Conservation (phyloP, 176 grass and related monocot species). For the Juncus effusus region DNA sequence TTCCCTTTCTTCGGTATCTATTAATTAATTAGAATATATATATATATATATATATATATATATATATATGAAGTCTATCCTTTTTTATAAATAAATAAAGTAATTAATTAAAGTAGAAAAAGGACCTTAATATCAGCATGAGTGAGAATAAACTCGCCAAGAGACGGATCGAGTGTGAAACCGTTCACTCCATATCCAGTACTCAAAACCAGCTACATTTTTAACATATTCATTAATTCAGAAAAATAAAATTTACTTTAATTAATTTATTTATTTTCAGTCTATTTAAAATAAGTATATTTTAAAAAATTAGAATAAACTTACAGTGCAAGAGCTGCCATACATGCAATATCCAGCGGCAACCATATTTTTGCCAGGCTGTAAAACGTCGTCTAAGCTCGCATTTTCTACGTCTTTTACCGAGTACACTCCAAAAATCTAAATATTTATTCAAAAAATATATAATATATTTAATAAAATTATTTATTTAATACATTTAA, state of each 20-base stretch:
- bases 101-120: conserved; percentile 8
- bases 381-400: conserved; percentile 70
- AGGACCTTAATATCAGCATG: conserved; percentile 84
- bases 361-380: conserved; percentile 85
- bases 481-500: too few relatives aligned
- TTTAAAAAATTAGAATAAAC: background rate
- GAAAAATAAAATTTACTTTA: background rate
- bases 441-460: background rate
- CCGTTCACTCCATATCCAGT: conserved; percentile 82
- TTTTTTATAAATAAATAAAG: background rate
- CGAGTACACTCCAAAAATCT: conserved; percentile 92
- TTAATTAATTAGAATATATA: background rate
- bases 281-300: conserved; percentile 9
- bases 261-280: background rate
- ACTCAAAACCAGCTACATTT: conserved; percentile 75
- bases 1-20: conserved; percentile 91
- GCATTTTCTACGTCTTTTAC: conserved; percentile 57
- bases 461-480: too few relatives aligned
- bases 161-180: conserved; percentile 96
- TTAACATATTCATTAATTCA: background rate
- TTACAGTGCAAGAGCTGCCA: conserved; percentile 97
- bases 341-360: conserved; percentile 99
- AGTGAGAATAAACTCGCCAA: conserved; percentile 96
- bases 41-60: too few relatives aligned
- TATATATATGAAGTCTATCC: background rate